A percentile compares a stretch with the other conserved stretches of the same genome.
These are phyloP conservation scores for Primulina eburnea DNA, from an alignment of 257 asterid genomes.

Conservation along the genomic window DNA sequence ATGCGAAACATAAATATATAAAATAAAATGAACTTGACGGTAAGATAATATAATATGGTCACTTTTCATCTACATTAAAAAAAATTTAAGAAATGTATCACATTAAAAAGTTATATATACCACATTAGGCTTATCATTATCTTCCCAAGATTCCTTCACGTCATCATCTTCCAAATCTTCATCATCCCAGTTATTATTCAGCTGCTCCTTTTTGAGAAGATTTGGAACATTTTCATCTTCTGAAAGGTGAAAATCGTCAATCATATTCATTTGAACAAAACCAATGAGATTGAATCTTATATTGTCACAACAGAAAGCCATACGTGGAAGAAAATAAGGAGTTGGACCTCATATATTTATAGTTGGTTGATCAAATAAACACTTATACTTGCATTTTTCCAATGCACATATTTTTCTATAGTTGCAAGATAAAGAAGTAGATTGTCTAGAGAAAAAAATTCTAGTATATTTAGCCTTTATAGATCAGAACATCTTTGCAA, in stretches of 20 bases:
- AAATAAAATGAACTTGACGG: too few relatives aligned
- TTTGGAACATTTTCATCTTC: constrained; percentile 69
- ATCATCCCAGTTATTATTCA: constrained; percentile 71
- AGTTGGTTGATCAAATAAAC: too few relatives aligned
- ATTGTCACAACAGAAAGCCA: neutral
- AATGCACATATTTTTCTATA: neutral
- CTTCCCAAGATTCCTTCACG: constrained; percentile 96
- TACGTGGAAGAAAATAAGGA: neutral
- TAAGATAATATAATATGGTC: neutral
- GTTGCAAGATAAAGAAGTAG: too few relatives aligned
- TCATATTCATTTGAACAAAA: neutral
- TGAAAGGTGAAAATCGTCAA: constrained; percentile 28
- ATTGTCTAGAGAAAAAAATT: too few relatives aligned
- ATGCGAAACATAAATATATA: too few relatives aligned
- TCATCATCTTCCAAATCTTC: constrained; percentile 69
- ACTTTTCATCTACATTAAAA: neutral
- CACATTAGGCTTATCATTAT: constrained; percentile 71
- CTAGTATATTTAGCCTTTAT: too few relatives aligned
- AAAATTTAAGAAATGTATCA: neutral
- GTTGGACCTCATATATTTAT: neutral
- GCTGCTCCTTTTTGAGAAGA: constrained; percentile 53
- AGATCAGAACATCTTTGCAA: too few relatives aligned
- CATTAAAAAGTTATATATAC: constrained; percentile 26
- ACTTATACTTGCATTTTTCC: neutral
- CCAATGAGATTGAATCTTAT: neutral